These are phyloP conservation scores for Adansonia digitata DNA, from an alignment of 345 rosid species.

Conservation along the genomic window DNA sequence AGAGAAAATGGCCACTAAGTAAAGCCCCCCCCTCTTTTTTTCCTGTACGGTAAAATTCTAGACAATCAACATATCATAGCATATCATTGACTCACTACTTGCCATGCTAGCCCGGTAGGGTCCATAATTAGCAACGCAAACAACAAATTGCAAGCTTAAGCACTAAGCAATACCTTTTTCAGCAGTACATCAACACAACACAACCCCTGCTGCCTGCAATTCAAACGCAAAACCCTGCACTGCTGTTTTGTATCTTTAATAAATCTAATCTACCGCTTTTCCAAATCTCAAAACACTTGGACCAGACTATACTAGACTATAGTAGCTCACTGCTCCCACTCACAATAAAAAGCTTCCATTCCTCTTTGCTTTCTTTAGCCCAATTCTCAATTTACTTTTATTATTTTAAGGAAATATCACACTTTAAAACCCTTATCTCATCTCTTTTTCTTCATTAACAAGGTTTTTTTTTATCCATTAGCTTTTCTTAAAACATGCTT, in stretches of 20 bases:
- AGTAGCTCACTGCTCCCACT: slow-evolving; percentile 39
- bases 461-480: slow-evolving; percentile 11
- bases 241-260: slow-evolving; percentile 29
- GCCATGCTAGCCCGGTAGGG: too few relatives aligned
- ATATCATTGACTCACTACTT: neutral
- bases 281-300: slow-evolving; percentile 28
- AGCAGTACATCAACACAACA: slow-evolving; percentile 6
- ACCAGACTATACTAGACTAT: slow-evolving; percentile 6
- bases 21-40: too few relatives aligned
- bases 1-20: too few relatives aligned
- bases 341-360: slow-evolving; percentile 36
- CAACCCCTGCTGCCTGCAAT: slow-evolving; percentile 8
- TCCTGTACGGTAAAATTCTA: too few relatives aligned
- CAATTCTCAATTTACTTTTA: slow-evolving; percentile 28
- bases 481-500: slow-evolving; percentile 28
- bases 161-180: neutral
- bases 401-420: slow-evolving; percentile 23
- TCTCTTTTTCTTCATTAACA: slow-evolving; percentile 7
- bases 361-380: slow-evolving; percentile 25
- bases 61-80: too few relatives aligned
- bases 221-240: slow-evolving; percentile 24
- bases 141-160: neutral
- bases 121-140: too few relatives aligned
- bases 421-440: slow-evolving; percentile 9
- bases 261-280: slow-evolving; percentile 34